Conservation (phyloP, 495 filamentous ascomycete species). For the Lineolata rhizophorae region DNA sequence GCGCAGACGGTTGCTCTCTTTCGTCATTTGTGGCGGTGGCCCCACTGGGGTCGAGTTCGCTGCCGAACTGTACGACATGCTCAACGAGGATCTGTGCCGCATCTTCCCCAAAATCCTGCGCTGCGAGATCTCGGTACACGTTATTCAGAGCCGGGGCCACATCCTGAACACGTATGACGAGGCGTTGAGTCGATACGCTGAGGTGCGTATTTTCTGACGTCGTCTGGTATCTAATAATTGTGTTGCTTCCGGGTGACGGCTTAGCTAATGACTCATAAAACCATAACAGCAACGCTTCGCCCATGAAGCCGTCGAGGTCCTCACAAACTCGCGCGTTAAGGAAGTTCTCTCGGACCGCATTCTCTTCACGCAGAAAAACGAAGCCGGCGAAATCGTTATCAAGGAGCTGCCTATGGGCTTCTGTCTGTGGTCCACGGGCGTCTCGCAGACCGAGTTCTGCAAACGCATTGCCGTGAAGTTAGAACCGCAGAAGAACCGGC, state of each 20-base stretch:
- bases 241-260: not conserved
- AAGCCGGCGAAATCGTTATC: constrained; percentile 47
- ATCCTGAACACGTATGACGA: constrained; percentile 99
- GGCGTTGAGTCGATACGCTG: constrained; percentile 75
- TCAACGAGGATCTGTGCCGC: constrained; percentile 78
- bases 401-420: constrained; percentile 95
- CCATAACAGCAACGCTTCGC: constrained; percentile 44
- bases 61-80: constrained; percentile 81
- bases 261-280: no score
- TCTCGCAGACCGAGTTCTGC: constrained; percentile 62
- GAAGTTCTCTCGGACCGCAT: constrained; percentile 70
- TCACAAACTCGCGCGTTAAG: constrained; percentile 80
- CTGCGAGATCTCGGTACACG: constrained; percentile 92
- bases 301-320: constrained; percentile 72
- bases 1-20: constrained; percentile 67
- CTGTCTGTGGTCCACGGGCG: constrained; percentile 95
- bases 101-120: constrained; percentile 75
- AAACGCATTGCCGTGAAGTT: constrained; percentile 50
- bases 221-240: not conserved
- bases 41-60: constrained; percentile 97
- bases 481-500: constrained; percentile 56
- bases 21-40: constrained; percentile 85
- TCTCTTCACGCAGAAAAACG: constrained; percentile 60
- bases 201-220: no score
- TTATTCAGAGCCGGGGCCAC: constrained; percentile 82